Evolutionary conservation across 2,329 filamentous ascomycete genomes (phyloP), one percentile per base, ranked within the genome.

Genomic region (Pseudogymnoascus sp.): DNA sequence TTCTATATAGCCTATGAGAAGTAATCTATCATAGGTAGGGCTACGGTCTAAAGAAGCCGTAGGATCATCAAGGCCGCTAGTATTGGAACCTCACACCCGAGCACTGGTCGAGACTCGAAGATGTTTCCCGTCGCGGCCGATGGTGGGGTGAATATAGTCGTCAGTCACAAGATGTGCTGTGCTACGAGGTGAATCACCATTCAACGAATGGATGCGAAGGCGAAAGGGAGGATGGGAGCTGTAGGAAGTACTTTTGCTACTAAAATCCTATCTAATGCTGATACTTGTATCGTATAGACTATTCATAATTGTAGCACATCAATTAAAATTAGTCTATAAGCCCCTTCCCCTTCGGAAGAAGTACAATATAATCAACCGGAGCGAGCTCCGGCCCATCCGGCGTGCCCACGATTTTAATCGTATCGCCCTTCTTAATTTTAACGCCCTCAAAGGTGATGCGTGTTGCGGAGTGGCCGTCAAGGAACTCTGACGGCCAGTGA

Each of bases 381-480:
- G 87, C 87, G 9, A 78, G 78, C 74, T 89, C 87, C 27, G 76
- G 74, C 0, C 86, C 85, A 71, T 87, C 76, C 0, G 86, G 79
- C 31, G 67, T 75, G 0, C 86, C 85, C 2, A 82, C 77, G 63
- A 88, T 78, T 66, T 75, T 81, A 60, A 88, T 65, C 61, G 71
- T 68, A 65, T 83, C 80, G 0, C 84, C 84, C 61, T 76, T 78
- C 39, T 70, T 67, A 5, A 87, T 73, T 13, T 75, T 68, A 0
- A 87, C 75, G 0, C 71, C 73, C 9, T 72, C 70, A 64, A 87
- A 88, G 0, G 82, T 87, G 39, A 87, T 77, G 4, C 87, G 75
- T 4, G 80, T 83, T 3, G 86, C 86, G 0, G 85, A 84, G 69
- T 88, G 84, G 0, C 84, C 86, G 67, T 90, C 86, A 2, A 88